Evolutionary conservation across 176 grass and related monocot genomes (phyloP), one percentile per base, ranked within the genome.

Genomic region (Oryza glaberrima): DNA sequence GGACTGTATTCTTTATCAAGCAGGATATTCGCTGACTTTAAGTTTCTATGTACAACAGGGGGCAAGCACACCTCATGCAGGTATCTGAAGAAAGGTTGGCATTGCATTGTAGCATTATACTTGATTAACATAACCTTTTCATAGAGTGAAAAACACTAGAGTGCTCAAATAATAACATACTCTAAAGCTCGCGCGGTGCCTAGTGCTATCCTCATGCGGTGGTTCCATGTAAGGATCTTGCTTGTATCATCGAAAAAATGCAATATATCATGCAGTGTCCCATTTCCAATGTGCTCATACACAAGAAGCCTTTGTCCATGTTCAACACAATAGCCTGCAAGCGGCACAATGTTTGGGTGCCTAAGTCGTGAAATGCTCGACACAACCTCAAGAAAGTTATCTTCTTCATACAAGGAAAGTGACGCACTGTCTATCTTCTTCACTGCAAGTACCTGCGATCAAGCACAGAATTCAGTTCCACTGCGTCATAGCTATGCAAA

Each of bases 1-100:
- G 96, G 88, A 78, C 86, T 88, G 69, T 91, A 73, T 67, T 99
- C 96, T 80, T 94, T 94, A 77, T 96, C 91, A 15, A 99, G 93
- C 69, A 99, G 88, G 74, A 99, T 92, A 70, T 99, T 99, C 72
- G 94, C 85, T 9, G 96, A 94, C 79, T 99, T 99, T 2, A 99
- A 85, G 76, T 92, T 88, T 82, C 89, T 91, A 68, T 99, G 97
- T 28, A 96, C 94, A 83, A 96, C 25, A 77, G 84, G 77, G 70
- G 97, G 97, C 8, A 94, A 19, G 76, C 97, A 99, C 69, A 99
- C 97, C 89, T 96, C 97, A 82, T 99, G 97, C 58, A 99, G 86
- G 70, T 99, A 96, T 82, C 97, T 99, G 67, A 13, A 90, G n/a
- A 75, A 19, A 76, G 52, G 60, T 70, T 75, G 48, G 44, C 69